Conservation (phyloP, 768 basidiomycete genomes). For the Amanita rubescens region DNA sequence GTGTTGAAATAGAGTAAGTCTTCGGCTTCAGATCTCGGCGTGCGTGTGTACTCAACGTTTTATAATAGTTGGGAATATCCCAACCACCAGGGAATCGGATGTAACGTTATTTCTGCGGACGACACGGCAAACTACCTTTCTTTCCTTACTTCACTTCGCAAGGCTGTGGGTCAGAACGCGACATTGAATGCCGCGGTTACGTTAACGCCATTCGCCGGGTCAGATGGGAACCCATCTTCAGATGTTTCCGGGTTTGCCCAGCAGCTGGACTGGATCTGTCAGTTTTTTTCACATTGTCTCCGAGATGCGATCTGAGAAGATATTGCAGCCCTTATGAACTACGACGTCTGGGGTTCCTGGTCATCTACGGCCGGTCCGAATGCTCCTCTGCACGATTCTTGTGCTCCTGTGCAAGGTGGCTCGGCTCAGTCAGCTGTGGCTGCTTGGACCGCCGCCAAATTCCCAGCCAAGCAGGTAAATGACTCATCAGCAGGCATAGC, state of each 20-base stretch:
- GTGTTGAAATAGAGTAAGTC: conserved; percentile 48
- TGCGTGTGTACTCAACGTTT: neutral
- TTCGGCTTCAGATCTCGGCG: neutral
- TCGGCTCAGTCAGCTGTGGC: conserved; percentile 67
- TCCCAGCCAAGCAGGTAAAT: conserved; percentile 45
- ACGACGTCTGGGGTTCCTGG: conserved; percentile 48
- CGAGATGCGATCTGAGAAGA: neutral
- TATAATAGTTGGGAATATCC: conserved; percentile 76
- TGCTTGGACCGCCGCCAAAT: conserved; percentile 68
- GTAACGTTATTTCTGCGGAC: conserved; percentile 50
- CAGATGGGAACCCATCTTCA: conserved; percentile 50
- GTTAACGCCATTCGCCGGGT: conserved; percentile 32
- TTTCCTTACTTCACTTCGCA: conserved; percentile 66
- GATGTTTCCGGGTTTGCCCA: conserved; percentile 69
- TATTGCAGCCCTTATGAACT: conserved; percentile 49
- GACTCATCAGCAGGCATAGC: neutral
- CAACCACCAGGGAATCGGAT: conserved; percentile 52
- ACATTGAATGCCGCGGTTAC: conserved; percentile 47
- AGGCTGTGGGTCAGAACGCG: conserved; percentile 40
- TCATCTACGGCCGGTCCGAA: conserved; percentile 65
- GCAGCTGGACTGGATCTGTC: conserved; percentile 44
- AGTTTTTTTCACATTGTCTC: neutral
- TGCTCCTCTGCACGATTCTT: conserved; percentile 71
- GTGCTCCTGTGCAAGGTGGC: conserved; percentile 53
- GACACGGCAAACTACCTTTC: conserved; percentile 75